Conservation (phyloP, 257 asterid species). For the Salvia splendens region DNA sequence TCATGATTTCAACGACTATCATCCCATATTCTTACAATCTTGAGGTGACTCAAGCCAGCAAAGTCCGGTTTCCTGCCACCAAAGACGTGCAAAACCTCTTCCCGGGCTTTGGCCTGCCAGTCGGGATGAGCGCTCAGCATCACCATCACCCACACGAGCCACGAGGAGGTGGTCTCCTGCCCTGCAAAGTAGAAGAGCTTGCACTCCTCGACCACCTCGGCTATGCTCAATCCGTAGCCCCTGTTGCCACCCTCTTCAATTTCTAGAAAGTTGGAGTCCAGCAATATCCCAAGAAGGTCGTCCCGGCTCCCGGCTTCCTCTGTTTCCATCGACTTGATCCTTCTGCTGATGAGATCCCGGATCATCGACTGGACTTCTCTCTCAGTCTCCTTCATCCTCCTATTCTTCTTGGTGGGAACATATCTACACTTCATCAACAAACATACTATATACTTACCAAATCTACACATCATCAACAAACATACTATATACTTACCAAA, state of each 20-base stretch:
- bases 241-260: conserved; percentile 12
- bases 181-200: conserved; percentile 47
- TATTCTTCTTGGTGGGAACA: conserved; percentile 23
- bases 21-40: conserved; percentile 38
- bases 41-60: conserved; percentile 46
- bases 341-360: background rate
- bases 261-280: conserved; percentile 23
- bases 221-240: conserved; percentile 17
- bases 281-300: conserved; percentile 20
- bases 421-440: conserved; percentile 26
- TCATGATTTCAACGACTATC: too few relatives aligned
- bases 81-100: conserved; percentile 42
- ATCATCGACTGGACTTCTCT: conserved; percentile 12
- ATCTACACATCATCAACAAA: conserved; percentile 27
- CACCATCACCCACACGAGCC: conserved; percentile 49
- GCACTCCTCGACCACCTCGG: conserved; percentile 25
- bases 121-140: conserved; percentile 39
- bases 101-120: conserved; percentile 52
- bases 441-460: too few relatives aligned
- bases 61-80: conserved; percentile 30
- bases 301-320: background rate
- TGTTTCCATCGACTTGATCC: background rate
- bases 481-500: too few relatives aligned
- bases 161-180: conserved; percentile 45
- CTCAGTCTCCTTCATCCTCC: conserved; percentile 31